phyloP scores from a whole-genome alignment of 352 stramenopile species.

The Pythium scleroteichum region DNA sequence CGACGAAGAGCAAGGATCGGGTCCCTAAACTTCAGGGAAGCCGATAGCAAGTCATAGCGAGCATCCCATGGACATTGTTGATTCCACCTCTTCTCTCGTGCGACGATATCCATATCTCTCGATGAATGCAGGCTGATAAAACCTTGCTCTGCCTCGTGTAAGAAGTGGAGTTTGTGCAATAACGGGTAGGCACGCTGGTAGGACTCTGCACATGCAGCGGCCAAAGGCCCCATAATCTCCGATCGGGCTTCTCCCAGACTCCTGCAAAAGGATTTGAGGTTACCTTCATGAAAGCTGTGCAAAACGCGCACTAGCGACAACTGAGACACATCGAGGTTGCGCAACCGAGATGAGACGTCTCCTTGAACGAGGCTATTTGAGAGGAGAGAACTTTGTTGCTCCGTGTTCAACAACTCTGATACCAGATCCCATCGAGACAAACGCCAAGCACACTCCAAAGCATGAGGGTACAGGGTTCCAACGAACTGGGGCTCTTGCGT shows the following conservation, averaged over 20 bases:
- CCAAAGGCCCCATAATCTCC: conserved; percentile 46
- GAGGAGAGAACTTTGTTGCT: conserved; percentile 69
- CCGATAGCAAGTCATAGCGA: conserved; percentile 68
- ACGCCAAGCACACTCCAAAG: conserved; percentile 85
- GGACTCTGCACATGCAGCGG: conserved; percentile 45
- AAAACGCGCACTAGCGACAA: conserved; percentile 82
- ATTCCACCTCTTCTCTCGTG: conserved; percentile 40
- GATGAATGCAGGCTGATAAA: conserved; percentile 23
- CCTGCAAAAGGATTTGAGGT: conserved; percentile 55
- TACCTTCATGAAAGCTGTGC: conserved; percentile 64
- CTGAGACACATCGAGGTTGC: conserved; percentile 71
- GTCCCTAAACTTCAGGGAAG: conserved; percentile 82
- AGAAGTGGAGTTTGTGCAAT: conserved; percentile 46
- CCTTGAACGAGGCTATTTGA: conserved; percentile 32
- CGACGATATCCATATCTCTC: conserved; percentile 6
- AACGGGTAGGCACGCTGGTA: conserved; percentile 49
- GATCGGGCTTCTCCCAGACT: conserved; percentile 60
- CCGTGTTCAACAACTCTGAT: conserved; percentile 67
- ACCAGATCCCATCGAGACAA: conserved; percentile 84
- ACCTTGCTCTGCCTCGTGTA: conserved; percentile 48
- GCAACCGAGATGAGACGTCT: conserved; percentile 46
- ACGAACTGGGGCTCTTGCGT: conserved; percentile 78
- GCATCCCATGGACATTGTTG: conserved; percentile 67
- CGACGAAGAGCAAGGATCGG: conserved; percentile 82
- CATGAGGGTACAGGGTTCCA: conserved; percentile 77